These are phyloP conservation scores for Castanopsis chinensis DNA, from an alignment of 306 rosid species.

Conservation along the genomic window DNA sequence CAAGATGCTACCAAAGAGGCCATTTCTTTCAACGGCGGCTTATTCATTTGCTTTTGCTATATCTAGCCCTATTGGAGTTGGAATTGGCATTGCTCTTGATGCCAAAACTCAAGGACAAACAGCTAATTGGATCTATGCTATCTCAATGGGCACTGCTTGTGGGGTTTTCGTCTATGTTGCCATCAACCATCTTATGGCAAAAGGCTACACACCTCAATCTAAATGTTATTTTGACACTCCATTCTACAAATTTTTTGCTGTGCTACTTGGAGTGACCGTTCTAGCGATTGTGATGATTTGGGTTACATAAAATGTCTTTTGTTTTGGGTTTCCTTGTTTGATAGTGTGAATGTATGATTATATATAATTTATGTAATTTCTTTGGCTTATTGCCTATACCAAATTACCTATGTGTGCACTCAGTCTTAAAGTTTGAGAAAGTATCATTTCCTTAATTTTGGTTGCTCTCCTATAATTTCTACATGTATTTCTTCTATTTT, in stretches of 20 bases:
- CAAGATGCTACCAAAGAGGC: slow-evolving; percentile 65
- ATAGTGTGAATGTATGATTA: neutral
- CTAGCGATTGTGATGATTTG: slow-evolving; percentile 76
- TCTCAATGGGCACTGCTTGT: slow-evolving; percentile 77
- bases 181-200: slow-evolving; percentile 70
- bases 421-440: neutral
- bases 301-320: slow-evolving; percentile 32
- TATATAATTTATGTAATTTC: neutral
- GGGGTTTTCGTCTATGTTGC: slow-evolving; percentile 80
- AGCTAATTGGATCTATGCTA: slow-evolving; percentile 72
- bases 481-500: neutral
- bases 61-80: slow-evolving; percentile 76
- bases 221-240: slow-evolving; percentile 42
- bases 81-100: slow-evolving; percentile 74
- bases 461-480: neutral
- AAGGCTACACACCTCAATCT: slow-evolving; percentile 54
- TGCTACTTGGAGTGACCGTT: slow-evolving; percentile 62
- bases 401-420: neutral
- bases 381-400: neutral
- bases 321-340: neutral
- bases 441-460: neutral
- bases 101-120: slow-evolving; percentile 62
- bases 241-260: slow-evolving; percentile 62
- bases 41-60: slow-evolving; percentile 65
- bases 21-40: slow-evolving; percentile 42